phyloP scores from a whole-genome alignment of 176 grass and related monocot species.

The Oryza glaberrima region DNA sequence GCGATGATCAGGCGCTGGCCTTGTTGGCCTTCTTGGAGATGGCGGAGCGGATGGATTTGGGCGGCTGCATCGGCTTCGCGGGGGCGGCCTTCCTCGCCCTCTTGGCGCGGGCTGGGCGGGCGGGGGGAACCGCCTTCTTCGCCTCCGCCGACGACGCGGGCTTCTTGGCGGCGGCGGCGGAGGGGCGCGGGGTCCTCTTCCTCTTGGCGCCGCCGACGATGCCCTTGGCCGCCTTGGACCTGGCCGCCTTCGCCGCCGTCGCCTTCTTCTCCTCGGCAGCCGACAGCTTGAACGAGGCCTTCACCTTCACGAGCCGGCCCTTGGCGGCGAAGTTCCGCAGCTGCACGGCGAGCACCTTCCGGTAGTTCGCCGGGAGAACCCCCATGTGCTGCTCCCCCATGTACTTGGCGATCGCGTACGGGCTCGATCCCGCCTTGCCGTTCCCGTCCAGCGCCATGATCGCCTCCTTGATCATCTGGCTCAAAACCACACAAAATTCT shows the following conservation, averaged over 20 bases:
- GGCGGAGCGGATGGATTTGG: slow-evolving; percentile 54
- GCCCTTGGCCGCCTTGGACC: neutral
- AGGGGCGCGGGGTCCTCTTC: slow-evolving; percentile 33
- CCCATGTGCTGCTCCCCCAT: slow-evolving; percentile 77
- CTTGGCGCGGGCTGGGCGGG: slow-evolving; percentile 45
- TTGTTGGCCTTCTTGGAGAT: slow-evolving; percentile 55
- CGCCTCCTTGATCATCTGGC: slow-evolving; percentile 96
- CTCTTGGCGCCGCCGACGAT: slow-evolving; percentile 23
- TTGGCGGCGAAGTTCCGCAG: slow-evolving; percentile 74
- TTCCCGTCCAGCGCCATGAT: slow-evolving; percentile 63
- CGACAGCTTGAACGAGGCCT: slow-evolving; percentile 79
- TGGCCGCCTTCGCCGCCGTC: neutral
- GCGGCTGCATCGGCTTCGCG: slow-evolving; percentile 53
- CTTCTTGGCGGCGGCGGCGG: slow-evolving; percentile 28
- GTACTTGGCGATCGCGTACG: slow-evolving; percentile 80
- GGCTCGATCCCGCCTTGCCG: slow-evolving; percentile 63
- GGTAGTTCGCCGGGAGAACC: slow-evolving; percentile 72
- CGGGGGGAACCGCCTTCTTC: slow-evolving; percentile 17
- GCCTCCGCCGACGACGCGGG: slow-evolving; percentile 40
- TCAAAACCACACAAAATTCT: neutral
- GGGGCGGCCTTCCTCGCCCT: slow-evolving; percentile 61
- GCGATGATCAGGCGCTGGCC: slow-evolving; percentile 50
- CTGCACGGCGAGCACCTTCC: slow-evolving; percentile 83
- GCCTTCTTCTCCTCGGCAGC: slow-evolving; percentile 43
- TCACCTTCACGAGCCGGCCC: slow-evolving; percentile 77